These are phyloP conservation scores for Puccinia hordei DNA, from an alignment of 1,284 basidiomycete species.

Conservation along the genomic window DNA sequence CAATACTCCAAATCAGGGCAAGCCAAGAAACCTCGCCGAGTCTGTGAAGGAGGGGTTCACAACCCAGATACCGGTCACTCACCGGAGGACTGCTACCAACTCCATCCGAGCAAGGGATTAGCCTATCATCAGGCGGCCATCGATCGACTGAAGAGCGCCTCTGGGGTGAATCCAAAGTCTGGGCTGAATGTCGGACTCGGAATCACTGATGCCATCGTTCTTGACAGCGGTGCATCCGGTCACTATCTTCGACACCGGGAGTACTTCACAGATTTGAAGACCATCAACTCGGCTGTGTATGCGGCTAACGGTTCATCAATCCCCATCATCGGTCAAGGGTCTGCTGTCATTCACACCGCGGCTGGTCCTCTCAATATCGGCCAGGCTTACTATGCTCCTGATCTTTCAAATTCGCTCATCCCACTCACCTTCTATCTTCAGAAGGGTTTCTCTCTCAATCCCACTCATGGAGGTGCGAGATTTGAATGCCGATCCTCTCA, in stretches of 20 bases:
- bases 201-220: not conserved
- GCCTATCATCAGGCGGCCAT: constrained; percentile 3
- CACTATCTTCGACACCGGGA: not conserved
- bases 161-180: too few relatives aligned
- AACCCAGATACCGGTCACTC: constrained; percentile 20
- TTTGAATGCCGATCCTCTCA: not conserved
- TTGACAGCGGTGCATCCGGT: too few relatives aligned
- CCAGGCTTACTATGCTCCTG: too few relatives aligned
- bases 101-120: not conserved
- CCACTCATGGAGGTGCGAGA: not conserved
- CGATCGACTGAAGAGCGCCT: not conserved
- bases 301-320: not conserved
- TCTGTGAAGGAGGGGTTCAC: constrained; percentile 1
- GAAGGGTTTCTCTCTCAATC: not conserved
- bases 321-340: not conserved
- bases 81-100: not conserved
- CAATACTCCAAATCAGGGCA: not conserved
- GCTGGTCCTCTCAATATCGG: not conserved
- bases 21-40: not conserved
- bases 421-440: not conserved
- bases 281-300: not conserved
- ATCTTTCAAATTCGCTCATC: not conserved
- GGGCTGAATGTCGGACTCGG: not conserved
- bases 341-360: not conserved
- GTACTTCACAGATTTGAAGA: not conserved